These are phyloP conservation scores for Boechera divaricarpa DNA, from an alignment of 345 rosid species.

Conservation along the genomic window DNA sequence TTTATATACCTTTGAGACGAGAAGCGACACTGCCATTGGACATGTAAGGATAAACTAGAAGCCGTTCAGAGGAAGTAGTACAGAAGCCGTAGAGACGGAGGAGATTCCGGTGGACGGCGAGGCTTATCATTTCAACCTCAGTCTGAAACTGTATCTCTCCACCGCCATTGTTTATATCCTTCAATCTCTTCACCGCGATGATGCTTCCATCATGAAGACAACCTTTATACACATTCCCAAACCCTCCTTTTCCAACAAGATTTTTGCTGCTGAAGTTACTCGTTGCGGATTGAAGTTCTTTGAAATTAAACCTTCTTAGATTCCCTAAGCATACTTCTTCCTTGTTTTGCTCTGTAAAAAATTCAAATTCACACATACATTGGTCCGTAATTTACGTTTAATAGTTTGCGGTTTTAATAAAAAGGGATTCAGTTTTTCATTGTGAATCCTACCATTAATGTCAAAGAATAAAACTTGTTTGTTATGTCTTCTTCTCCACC, in stretches of 20 bases:
- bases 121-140: slow-evolving; percentile 93
- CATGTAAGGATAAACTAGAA: slow-evolving; percentile 94
- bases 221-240: slow-evolving; percentile 93
- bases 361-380: slow-evolving; percentile 11
- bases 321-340: slow-evolving; percentile 85
- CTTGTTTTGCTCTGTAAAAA: slow-evolving; percentile 57
- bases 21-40: slow-evolving; percentile 94
- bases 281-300: slow-evolving; percentile 85
- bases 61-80: slow-evolving; percentile 72
- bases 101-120: slow-evolving; percentile 90
- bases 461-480: slow-evolving; percentile 91
- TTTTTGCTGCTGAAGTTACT: slow-evolving; percentile 90
- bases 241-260: slow-evolving; percentile 89
- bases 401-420: neutral
- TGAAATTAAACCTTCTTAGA: slow-evolving; percentile 81
- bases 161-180: slow-evolving; percentile 68
- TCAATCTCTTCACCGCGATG: slow-evolving; percentile 85
- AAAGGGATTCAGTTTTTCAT: neutral
- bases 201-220: slow-evolving; percentile 74
- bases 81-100: slow-evolving; percentile 85
- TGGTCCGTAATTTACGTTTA: neutral
- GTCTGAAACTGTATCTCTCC: slow-evolving; percentile 91
- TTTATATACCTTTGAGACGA: slow-evolving; percentile 76
- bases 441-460: slow-evolving; percentile 64
- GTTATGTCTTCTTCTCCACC: slow-evolving; percentile 83